Evolutionary conservation across 2,329 filamentous ascomycete species (phyloP), one percentile per base, ranked within the genome.

Genomic region (Xylaria sp.): DNA sequence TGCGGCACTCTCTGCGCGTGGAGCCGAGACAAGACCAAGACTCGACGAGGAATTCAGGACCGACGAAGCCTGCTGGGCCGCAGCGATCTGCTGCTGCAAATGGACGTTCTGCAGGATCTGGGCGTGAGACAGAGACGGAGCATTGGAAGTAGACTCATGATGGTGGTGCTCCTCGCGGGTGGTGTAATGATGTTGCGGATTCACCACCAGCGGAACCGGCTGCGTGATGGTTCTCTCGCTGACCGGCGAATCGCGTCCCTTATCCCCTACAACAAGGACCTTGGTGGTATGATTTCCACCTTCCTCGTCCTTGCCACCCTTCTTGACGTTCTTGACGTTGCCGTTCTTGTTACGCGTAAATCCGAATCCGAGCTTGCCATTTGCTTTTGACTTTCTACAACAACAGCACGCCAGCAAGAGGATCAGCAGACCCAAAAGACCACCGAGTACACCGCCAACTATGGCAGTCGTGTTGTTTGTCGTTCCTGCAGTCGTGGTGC

Each of bases 371-470:
- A 63, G 54, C 54, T 62, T 65, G 19, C 54, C 54, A 16, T 65
- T 63, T 10, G 37, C 34, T 35, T 62, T 63, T 2, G 57, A 9
- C 37, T 42, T 42, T 42, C 37, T 9, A 9, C 4, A 13, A 7
- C 37, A 42, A 52, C 13, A 52, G 55, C 55, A 65, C 65, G 42
- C 68, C 46, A 68, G 59, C n/a, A 71, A 55, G 4, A 67, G 59
- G 13, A 73, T 60, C 1, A 73, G 59, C 3, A 67, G 61, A 0
- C 71, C 67, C 3, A 62, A 65, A 6, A 71, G 30, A 0, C 71
- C 72, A 57, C 72, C 73, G 7, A 74, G 62, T 0, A 68, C 68
- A 7, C 71, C 68, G 47, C 71, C 72, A 7, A 71, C 68, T 18
- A 74, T 71, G 46, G 68, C 67, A 9, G 68, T 69, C 0, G 63